Evolutionary conservation across 345 rosid species (phyloP), one percentile per base, ranked within the genome.

Genomic region (Excoecaria agallocha): DNA sequence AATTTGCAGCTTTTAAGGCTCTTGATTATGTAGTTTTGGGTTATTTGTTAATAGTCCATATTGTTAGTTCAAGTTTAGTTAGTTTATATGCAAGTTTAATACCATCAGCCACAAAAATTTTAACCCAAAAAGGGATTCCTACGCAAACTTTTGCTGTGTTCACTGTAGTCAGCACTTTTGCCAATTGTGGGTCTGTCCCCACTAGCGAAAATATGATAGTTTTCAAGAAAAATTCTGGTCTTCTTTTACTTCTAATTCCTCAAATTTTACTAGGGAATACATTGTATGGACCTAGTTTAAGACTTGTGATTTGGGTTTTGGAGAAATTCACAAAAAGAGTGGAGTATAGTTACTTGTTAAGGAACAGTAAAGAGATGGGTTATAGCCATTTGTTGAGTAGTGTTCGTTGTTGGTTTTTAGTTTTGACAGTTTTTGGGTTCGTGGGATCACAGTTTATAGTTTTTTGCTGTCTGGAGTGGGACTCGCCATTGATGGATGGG

Each of bases 401-500:
- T 5, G 61, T 41, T 7, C 58, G n/a, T 30, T 75, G 70, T 0
- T 41, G 2, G 19, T 54, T 55, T 70, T 16, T 83, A 17, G 76
- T 38, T 12, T 58, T 6, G 0, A 83, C 86, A 1, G 82, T 60
- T 9, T 12, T 75, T 3, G 85, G 77, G 71, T 80, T 81, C 19
- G 17, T 78, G 2, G 2, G 50, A 25, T 48, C 79, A 5, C 84
- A 83, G 55, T 35, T 81, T 1, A 15, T 46, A 12, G 17, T 81
- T 16, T 82, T 85, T 30, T 79, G 80, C n/a, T 12, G 55, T 12
- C 41, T 82, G 83, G 88, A 85, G 2, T 85, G 88, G 86, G 54
- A 67, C 24, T 81, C 82, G 0, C 55, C 38, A 11, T 49, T 62
- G 22, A 5, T 83, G 72, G 52, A 46, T 8, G 85, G 82, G 6